Evolutionary conservation across 805 yeast species (phyloP).

Genomic region (Ogataea kodamae): DNA sequence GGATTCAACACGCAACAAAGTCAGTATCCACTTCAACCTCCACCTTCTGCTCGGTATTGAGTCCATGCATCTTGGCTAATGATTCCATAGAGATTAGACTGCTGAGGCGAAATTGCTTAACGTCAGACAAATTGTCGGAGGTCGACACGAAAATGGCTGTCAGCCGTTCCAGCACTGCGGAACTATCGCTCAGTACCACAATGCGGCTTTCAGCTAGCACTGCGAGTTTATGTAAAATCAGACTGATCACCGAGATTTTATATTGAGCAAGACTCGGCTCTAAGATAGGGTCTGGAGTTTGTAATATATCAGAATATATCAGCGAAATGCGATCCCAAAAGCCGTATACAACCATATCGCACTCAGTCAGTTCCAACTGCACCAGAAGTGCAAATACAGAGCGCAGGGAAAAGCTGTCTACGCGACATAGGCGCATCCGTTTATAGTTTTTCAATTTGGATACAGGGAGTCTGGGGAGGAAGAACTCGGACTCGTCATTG

Average conservation of each 20-base stretch:
- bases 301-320: conserved; percentile 22
- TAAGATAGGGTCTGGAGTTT: conserved; percentile 5
- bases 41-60: conserved; percentile 6
- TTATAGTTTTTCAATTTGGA: conserved; percentile 8
- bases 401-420: conserved; percentile 4
- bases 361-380: conserved; percentile 9
- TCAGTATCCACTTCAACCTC: conserved; percentile 14
- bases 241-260: conserved; percentile 14
- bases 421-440: conserved; percentile 6
- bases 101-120: conserved; percentile 12
- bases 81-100: conserved; percentile 17
- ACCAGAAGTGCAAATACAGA: conserved; percentile 11
- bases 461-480: conserved; percentile 7
- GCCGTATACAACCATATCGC: conserved; percentile 23
- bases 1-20: conserved; percentile 18
- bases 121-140: conserved; percentile 14
- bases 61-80: conserved; percentile 2
- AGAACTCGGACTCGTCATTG: conserved; percentile 3
- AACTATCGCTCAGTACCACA: conserved; percentile 23
- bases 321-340: conserved; percentile 23
- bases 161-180: conserved; percentile 18
- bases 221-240: conserved; percentile 16
- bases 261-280: conserved; percentile 10
- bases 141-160: conserved; percentile 18
- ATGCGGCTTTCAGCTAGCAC: conserved; percentile 10